Conservation (phyloP, 2,329 filamentous ascomycete genomes). For the Xylariaceae sp. region DNA sequence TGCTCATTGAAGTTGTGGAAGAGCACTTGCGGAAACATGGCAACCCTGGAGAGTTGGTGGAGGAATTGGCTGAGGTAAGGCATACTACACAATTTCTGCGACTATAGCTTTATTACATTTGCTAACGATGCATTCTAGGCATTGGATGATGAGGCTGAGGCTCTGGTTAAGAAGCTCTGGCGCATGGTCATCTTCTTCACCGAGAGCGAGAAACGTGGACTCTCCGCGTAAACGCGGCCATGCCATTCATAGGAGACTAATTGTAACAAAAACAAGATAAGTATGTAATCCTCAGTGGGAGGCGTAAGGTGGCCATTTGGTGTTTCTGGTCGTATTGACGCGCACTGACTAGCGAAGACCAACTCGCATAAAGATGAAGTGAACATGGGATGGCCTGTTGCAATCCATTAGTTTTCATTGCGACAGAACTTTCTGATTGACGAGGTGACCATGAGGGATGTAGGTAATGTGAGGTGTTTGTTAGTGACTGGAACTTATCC, state of each 20-base stretch:
- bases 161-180: conserved; percentile 94
- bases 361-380: neutral
- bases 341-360: neutral
- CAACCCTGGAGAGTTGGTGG: conserved; percentile 72
- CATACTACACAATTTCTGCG: neutral
- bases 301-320: neutral
- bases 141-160: conserved; percentile 90
- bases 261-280: neutral
- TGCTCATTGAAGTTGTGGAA: conserved; percentile 88
- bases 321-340: neutral
- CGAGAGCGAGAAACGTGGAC: conserved; percentile 84
- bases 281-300: neutral
- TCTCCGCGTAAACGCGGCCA: conserved; percentile 53
- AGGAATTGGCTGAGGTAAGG: conserved; percentile 77
- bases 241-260: neutral
- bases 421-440: neutral
- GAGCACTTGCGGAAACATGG: conserved; percentile 74
- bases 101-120: neutral
- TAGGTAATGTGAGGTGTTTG: neutral
- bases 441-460: neutral
- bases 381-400: neutral
- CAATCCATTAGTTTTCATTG: neutral
- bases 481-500: no score
- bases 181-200: conserved; percentile 98
- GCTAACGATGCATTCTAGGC: conserved; percentile 49